Evolutionary conservation across 768 basidiomycete species (phyloP).

Genomic region (Lentinula raphanica): DNA sequence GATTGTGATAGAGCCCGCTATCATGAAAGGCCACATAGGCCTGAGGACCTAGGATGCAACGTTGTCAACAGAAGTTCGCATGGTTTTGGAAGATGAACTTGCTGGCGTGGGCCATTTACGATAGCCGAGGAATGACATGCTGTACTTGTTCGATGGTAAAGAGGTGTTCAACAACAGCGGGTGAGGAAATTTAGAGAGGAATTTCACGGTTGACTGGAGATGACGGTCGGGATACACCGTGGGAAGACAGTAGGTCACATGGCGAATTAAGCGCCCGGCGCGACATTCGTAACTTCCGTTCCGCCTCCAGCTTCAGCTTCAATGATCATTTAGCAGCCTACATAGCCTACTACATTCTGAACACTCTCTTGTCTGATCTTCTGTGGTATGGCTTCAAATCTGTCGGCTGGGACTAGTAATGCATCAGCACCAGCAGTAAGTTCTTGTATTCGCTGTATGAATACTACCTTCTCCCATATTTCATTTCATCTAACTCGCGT

Average conservation of each 20-base stretch:
- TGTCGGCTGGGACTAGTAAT: slow-evolving; percentile 22
- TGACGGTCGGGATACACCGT: neutral
- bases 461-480: neutral
- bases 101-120: slow-evolving; percentile 80
- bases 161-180: neutral
- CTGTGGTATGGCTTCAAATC: slow-evolving; percentile 29
- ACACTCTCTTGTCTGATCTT: too few species aligned
- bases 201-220: neutral
- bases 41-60: slow-evolving; percentile 45
- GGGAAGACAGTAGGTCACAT: slow-evolving; percentile 5
- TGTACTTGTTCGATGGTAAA: neutral
- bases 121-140: slow-evolving; percentile 73
- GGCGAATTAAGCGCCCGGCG: neutral
- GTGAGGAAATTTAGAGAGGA: neutral
- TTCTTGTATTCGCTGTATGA: neutral
- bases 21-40: slow-evolving; percentile 80
- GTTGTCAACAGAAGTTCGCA: slow-evolving; percentile 10
- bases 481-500: neutral
- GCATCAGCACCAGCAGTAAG: slow-evolving; percentile 21
- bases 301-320: neutral
- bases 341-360: too few species aligned
- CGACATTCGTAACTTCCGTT: too few species aligned
- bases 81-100: slow-evolving; percentile 30
- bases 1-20: slow-evolving; percentile 57
- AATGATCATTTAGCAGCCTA: neutral